Base-by-base conservation (phyloP, 1,139 yeast species). In the Saccharomycopsis crataegensis region DNA sequence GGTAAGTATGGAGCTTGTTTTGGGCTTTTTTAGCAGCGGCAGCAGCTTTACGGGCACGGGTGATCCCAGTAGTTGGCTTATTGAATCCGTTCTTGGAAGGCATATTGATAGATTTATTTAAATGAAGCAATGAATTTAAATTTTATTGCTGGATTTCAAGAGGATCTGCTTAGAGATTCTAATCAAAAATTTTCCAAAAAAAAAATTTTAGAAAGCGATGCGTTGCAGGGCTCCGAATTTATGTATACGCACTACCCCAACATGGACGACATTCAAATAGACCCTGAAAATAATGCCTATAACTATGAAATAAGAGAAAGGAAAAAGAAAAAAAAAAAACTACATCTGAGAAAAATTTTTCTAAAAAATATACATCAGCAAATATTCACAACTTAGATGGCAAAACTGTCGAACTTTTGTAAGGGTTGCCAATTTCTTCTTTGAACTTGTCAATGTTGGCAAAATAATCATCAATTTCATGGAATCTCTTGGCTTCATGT, bases 71-170 rank as follows among this genome's bases (percentile, higher is more conserved):
- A 69, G 84, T 86, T 53, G 94, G 95, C 68, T 83, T 86, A 69
- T 88, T 88, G 61, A 87, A 76, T 52, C 89, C 78, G 74, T 86
- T 86, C 70, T 79, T 83, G 32, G 90, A 82, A 45, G 94, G 91
- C 95, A 86, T 86, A 46, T 34, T 57, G 43, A 22, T 22, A 22
- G 28, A 22, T 2, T 2, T 22, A 12, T n/a, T 28, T 36, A 5
- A 9, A 7, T 9, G 8, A 42, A 42, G 46, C 8, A 43, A 17
- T 43, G 4, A 22, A 17, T 22, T 43, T 14, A 17, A 5, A 33
- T 32, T 16, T 6, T 9, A 36, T 8, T 22, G 28, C 28, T 22
- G 28, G 28, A 22, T 22, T 22, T 22, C 28, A 22, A 22, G 4
- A 22, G 4, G 28, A 22, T 22, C 28, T 22, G 28, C 4, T 22